A percentile compares a stretch with the other conserved stretches of the same genome.
Conservation (phyloP, 1,139 yeast species). For the Taphrina communis region DNA sequence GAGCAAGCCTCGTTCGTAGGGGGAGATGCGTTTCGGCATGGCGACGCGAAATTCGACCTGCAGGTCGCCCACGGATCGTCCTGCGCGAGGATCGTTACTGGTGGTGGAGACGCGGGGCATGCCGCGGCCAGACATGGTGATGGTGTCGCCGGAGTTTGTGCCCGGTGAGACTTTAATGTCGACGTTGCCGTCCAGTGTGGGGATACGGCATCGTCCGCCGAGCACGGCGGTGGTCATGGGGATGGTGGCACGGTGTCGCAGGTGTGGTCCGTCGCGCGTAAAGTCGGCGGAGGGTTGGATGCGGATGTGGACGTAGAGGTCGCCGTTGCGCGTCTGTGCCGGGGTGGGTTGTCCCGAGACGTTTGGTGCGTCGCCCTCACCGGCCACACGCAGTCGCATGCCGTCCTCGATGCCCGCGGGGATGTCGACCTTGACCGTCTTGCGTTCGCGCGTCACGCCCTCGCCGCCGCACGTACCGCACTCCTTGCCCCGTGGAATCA, state of each 20-base stretch:
- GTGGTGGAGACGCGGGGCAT: slow-evolving; percentile 65
- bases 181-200: slow-evolving; percentile 69
- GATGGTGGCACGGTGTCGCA: slow-evolving; percentile 68
- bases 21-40: slow-evolving; percentile 53
- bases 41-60: slow-evolving; percentile 75
- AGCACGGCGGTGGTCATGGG: slow-evolving; percentile 96
- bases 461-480: slow-evolving; percentile 86
- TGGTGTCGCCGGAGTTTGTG: slow-evolving; percentile 74
- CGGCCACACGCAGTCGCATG: slow-evolving; percentile 77
- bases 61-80: slow-evolving; percentile 63
- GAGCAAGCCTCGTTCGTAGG: slow-evolving; percentile 70
- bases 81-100: slow-evolving; percentile 25
- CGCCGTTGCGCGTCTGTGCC: slow-evolving; percentile 59
- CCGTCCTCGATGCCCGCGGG: slow-evolving; percentile 93
- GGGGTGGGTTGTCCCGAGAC: slow-evolving; percentile 66
- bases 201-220: slow-evolving; percentile 88
- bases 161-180: slow-evolving; percentile 86
- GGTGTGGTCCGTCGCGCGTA: slow-evolving; percentile 66
- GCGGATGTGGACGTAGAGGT: slow-evolving; percentile 77
- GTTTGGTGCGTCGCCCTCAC: slow-evolving; percentile 90
- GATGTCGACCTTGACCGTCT: slow-evolving; percentile 75
- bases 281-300: slow-evolving; percentile 77
- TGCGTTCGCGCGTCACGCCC: slow-evolving; percentile 75
- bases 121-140: slow-evolving; percentile 86
- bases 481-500: slow-evolving; percentile 68